Percentiles rank a stretch among this genome's conserved stretches.
Evolutionary conservation across 345 rosid genomes (phyloP).

Genomic region (Moringa oleifera): DNA sequence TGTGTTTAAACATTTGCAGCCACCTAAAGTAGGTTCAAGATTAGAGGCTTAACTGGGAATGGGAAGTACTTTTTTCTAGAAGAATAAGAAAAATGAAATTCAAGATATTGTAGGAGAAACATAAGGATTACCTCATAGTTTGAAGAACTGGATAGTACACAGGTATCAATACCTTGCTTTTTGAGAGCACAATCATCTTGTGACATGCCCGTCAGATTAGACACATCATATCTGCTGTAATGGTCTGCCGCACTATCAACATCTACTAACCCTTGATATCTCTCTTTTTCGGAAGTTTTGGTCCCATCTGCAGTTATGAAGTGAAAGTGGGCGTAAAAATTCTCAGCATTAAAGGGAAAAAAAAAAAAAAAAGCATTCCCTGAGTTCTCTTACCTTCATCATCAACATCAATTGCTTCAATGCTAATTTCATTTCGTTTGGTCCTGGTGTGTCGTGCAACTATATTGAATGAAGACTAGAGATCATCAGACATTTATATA

Average conservation of each 20-base stretch:
- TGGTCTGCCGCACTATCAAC: slow-evolving; percentile 9
- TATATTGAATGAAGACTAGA: background rate
- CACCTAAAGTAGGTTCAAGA: background rate
- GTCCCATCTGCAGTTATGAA: slow-evolving; percentile 10
- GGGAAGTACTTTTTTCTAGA: background rate
- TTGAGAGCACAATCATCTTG: slow-evolving; percentile 10
- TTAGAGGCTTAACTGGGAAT: too few species aligned
- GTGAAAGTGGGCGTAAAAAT: background rate
- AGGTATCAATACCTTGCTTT: slow-evolving; percentile 17
- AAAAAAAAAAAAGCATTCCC: background rate
- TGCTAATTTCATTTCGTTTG: slow-evolving; percentile 3
- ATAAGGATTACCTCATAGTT: slow-evolving; percentile 16
- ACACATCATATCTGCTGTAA: slow-evolving; percentile 3
- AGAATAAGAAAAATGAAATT: background rate
- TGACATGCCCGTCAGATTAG: slow-evolving; percentile 6
- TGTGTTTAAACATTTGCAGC: slow-evolving; percentile 5
- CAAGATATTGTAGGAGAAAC: slow-evolving; percentile 4
- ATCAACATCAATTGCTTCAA: slow-evolving; percentile 15
- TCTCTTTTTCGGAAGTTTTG: slow-evolving; percentile 9
- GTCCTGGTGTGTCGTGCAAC: slow-evolving; percentile 11
- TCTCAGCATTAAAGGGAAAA: background rate
- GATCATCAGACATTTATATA: background rate
- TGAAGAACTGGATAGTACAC: slow-evolving; percentile 21
- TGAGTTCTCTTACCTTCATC: slow-evolving; percentile 11
- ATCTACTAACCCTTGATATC: slow-evolving; percentile 12